Evolutionary conservation across 352 stramenopile species (phyloP), one percentile per base, ranked within the genome.

Genomic region (Pythium catenulatum): DNA sequence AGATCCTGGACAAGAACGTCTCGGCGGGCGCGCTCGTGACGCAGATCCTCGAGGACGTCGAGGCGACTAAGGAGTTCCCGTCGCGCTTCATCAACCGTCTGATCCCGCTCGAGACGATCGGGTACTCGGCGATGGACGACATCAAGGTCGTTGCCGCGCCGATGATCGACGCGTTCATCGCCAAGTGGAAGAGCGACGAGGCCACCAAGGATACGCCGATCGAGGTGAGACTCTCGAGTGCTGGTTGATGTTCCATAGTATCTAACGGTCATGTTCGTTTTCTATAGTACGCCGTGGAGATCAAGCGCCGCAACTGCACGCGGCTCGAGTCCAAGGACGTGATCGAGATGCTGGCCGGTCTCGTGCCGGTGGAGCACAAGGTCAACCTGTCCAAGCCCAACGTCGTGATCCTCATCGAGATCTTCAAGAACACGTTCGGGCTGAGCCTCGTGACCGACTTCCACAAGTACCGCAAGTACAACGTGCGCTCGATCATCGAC

Each of bases 241-340:
- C n/a, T n/a, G n/a, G n/a, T n/a, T n/a, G n/a, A n/a, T n/a, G n/a
- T n/a, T n/a, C n/a, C n/a, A n/a, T n/a, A n/a, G n/a, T n/a, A n/a
- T n/a, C n/a, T n/a, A n/a, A n/a, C n/a, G n/a, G n/a, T n/a, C n/a
- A n/a, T n/a, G n/a, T n/a, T n/a, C n/a, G n/a, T n/a, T 15, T 58
- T 19, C 6, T 75, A 8, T 14, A 92, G 86, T 94, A 92, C 58
- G 89, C 93, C 3, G 93, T 97, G 21, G 94, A 97, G 75, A 94
- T 97, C 69, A 96, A 96, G 88, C 93, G 94, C 37, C 93, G 94
- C 32, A 97, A 97, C 80, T 97, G 93, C 82, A 95, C 91, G 17
- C 92, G 95, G 36, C 82, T 97, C 27, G 93, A 94, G 61, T 93
- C 91, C 32, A 96, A 94, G 89, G 93, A 97, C 56, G 92, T 96